Evolutionary conservation across 202 grass and related monocot genomes (phyloP).

Genomic region (Brachypodium distachyon): DNA sequence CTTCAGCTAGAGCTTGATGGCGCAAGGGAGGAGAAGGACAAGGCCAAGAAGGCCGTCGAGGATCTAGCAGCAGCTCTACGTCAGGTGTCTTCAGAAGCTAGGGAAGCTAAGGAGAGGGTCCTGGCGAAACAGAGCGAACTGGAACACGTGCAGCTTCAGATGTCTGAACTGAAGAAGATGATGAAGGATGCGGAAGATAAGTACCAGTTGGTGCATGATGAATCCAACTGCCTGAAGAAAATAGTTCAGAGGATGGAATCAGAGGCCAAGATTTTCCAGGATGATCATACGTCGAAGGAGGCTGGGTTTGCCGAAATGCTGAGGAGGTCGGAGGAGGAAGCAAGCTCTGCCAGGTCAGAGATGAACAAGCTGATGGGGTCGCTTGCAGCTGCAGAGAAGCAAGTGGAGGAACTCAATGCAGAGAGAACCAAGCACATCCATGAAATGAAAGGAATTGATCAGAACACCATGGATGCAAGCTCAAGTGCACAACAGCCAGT

Average conservation of each 20-base stretch:
- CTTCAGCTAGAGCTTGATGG: slow-evolving; percentile 43
- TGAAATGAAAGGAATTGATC: slow-evolving; percentile 33
- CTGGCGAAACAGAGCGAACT: slow-evolving; percentile 52
- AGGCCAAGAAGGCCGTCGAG: slow-evolving; percentile 55
- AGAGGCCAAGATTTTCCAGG: slow-evolving; percentile 39
- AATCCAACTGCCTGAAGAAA: slow-evolving; percentile 41
- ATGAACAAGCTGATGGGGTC: slow-evolving; percentile 41
- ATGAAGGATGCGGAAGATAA: slow-evolving; percentile 40
- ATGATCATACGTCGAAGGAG: slow-evolving; percentile 55
- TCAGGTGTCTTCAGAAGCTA: slow-evolving; percentile 63
- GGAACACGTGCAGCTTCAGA: slow-evolving; percentile 44
- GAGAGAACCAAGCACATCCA: slow-evolving; percentile 28
- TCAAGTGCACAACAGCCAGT: slow-evolving; percentile 33
- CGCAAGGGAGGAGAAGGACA: slow-evolving; percentile 46
- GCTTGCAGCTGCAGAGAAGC: slow-evolving; percentile 40
- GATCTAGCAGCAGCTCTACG: slow-evolving; percentile 55
- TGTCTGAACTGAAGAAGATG: slow-evolving; percentile 40
- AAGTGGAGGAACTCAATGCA: slow-evolving; percentile 45
- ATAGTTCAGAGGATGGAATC: slow-evolving; percentile 43
- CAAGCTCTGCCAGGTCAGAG: slow-evolving; percentile 29
- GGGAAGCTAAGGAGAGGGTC: slow-evolving; percentile 58
- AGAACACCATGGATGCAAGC: slow-evolving; percentile 19
- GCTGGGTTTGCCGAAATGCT: slow-evolving; percentile 31
- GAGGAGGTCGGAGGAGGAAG: slow-evolving; percentile 52
- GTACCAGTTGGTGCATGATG: slow-evolving; percentile 33